Evolutionary conservation across 306 rosid genomes (phyloP), one percentile per base, ranked within the genome.

Genomic region (Pterocarpus macrocarpus): DNA sequence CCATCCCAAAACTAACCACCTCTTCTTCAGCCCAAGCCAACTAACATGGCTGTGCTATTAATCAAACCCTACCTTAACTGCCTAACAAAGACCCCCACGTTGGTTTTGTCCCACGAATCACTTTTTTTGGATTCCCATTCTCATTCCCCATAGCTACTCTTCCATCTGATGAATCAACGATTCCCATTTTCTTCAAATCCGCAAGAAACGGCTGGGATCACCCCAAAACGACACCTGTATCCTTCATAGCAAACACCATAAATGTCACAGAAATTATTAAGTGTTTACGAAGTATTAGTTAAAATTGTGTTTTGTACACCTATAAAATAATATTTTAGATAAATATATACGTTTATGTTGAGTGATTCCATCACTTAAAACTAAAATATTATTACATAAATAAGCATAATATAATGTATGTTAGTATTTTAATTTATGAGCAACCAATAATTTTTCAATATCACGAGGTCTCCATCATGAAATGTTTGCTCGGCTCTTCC

Each of bases 61-160:
- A 70, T 73, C 47, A 47, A 78, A 73, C 78, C 81, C 88, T 76
- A 32, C 77, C 55, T 71, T 82, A 84, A 79, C 88, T 58, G 64
- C 87, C 66, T 67, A 84, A 83, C 91, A 89, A 75, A 64, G 91
- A 86, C 93, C 87, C 43, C 73, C 89, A 83, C 91, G 83, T 86
- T 83, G 33, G 35, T 67, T 80, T 80, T 82, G 86, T 75, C 88
- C 62, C 32, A 52, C 68, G 5, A 64, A 57, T 57, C 69, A 35
- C 80, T 83, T 86, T 79, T 66, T 1, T 47, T 47, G 4, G 68
- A 67, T 78, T 65, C 52, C 34, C 35, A 52, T 76, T 80, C 83
- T 39, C 50, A 70, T 63, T 45, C 4, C 12, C 64, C 53, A 22
- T 0, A 0, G 12, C 76, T 14, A 69, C 3, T 49, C 71, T n/a